These are phyloP conservation scores for Helotiales sp. DNA, from an alignment of 2,329 filamentous ascomycete genomes.

Conservation along the genomic window DNA sequence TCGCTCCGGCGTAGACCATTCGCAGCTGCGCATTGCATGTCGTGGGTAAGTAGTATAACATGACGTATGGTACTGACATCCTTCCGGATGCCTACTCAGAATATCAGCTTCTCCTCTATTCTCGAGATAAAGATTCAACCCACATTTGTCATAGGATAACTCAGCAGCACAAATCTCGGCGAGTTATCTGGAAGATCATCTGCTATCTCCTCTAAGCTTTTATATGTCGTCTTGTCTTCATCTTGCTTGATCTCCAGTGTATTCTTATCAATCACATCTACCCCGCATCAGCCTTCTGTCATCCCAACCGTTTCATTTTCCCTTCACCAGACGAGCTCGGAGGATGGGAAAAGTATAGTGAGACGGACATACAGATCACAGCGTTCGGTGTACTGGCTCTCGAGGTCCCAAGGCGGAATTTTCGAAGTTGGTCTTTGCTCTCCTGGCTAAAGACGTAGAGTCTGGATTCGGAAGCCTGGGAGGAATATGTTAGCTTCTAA, in stretches of 20 bases:
- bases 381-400: slow-evolving; percentile 84
- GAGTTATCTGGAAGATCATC: slow-evolving; percentile 93
- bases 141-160: slow-evolving; percentile 87
- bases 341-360: slow-evolving; percentile 2
- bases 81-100: slow-evolving; percentile 71
- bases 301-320: too few relatives aligned
- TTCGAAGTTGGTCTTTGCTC: slow-evolving; percentile 86
- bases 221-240: slow-evolving; percentile 76
- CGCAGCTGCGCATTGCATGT: slow-evolving; percentile 85
- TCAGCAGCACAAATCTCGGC: slow-evolving; percentile 85
- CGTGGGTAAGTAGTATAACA: slow-evolving; percentile 90
- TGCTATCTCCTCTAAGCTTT: slow-evolving; percentile 73
- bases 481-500: slow-evolving; percentile 1
- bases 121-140: slow-evolving; percentile 26
- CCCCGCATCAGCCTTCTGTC: slow-evolving; percentile 27
- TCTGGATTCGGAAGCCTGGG: slow-evolving; percentile 69
- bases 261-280: slow-evolving; percentile 88
- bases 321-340: background rate
- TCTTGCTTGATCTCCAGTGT: slow-evolving; percentile 87
- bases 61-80: slow-evolving; percentile 85
- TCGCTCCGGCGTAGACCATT: slow-evolving; percentile 95
- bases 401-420: slow-evolving; percentile 91
- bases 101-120: slow-evolving; percentile 1
- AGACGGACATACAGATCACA: slow-evolving; percentile 78
- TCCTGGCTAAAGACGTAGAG: slow-evolving; percentile 92